These are phyloP conservation scores for Castanopsis chinensis DNA, from an alignment of 306 rosid species.

Conservation along the genomic window DNA sequence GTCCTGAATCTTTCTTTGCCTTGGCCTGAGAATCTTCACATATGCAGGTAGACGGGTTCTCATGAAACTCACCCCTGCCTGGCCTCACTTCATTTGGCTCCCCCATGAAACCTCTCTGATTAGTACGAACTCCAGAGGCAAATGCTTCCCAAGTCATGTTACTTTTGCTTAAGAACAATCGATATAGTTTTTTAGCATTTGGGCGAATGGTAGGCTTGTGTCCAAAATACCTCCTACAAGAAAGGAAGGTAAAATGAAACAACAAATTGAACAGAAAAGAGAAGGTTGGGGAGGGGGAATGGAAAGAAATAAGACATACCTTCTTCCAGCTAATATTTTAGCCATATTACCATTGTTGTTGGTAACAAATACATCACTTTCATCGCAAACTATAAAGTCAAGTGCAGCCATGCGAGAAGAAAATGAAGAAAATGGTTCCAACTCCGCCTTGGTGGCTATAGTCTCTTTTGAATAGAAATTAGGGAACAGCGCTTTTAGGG, in stretches of 20 bases:
- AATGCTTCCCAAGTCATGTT: conserved; percentile 92
- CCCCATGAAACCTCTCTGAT: conserved; percentile 94
- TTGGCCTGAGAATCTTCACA: conserved; percentile 74
- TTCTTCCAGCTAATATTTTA: conserved; percentile 89
- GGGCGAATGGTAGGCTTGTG: conserved; percentile 99
- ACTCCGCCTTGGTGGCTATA: conserved; percentile 73
- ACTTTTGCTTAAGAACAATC: conserved; percentile 62
- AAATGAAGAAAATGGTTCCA: conserved; percentile 78
- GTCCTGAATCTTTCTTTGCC: conserved; percentile 31
- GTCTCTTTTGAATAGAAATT: conserved; percentile 89
- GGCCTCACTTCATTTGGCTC: conserved; percentile 89
- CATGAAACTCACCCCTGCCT: conserved; percentile 97
- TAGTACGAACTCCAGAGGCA: conserved; percentile 68
- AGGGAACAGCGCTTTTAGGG: conserved; percentile 82
- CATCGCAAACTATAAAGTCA: conserved; percentile 90
- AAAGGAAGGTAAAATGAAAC: conserved; percentile 12
- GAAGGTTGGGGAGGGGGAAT: background rate
- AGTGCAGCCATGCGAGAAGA: conserved; percentile 99
- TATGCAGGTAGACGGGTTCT: conserved; percentile 87
- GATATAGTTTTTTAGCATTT: conserved; percentile 84
- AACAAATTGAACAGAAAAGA: background rate
- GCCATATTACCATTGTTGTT: conserved; percentile 99
- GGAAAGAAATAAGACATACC: conserved; percentile 44
- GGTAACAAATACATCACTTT: conserved; percentile 96
- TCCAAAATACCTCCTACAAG: conserved; percentile 86